Base-by-base conservation (phyloP, 2,329 filamentous ascomycete genomes). In the Fusarium albidum region DNA sequence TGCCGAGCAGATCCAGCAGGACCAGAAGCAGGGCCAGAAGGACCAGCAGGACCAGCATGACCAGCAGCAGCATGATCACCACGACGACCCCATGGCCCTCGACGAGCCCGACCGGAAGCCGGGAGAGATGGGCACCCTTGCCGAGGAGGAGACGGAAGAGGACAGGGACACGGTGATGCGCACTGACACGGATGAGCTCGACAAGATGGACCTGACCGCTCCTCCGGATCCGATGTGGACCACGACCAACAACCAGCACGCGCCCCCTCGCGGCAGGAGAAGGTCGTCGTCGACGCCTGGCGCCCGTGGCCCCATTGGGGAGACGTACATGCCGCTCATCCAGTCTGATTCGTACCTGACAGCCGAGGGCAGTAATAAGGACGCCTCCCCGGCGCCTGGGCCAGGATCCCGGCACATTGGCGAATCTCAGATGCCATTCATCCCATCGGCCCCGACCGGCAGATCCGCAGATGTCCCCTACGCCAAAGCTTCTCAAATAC, bases 21-120 rank as follows among this genome's bases (percentile, higher is more conserved):
- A 79, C 34, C 74, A 75, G 21, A 21, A 21, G 21, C 21, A 91
- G 63, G 83, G 87, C 64, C 89, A 94, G 72, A 89, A 87, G 44
- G 85, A 91, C 62, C 79, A 87, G 5, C 57, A 91, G 63, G 83
- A 87, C 64, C 89, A 94, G 72, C 89, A 87, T 43, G 85, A 91
- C 62, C 79, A 87, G 5, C 57, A 31, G 26, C 14, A 85, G 55
- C 73, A 79, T 62, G 77, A 78, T 33, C 73, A 75, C 14, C 60
- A 52, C 18, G 65, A 65, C 2, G 62, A 68, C 27, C 67, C 60
- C 2, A 65, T 68, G 64, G 58, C 27, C 26, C 52, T 71, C 34
- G 69, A 73, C 14, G 65, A 71, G n/a, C 37, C 47, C 29, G 54
- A 55, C 18, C 49, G 33, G 26, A 65, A 65, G 40, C 52, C 43